Percentiles rank a stretch among this genome's conserved stretches.
phyloP scores from a whole-genome alignment of 768 basidiomycete species.

The Leucocoprinus birnbaumii region DNA sequence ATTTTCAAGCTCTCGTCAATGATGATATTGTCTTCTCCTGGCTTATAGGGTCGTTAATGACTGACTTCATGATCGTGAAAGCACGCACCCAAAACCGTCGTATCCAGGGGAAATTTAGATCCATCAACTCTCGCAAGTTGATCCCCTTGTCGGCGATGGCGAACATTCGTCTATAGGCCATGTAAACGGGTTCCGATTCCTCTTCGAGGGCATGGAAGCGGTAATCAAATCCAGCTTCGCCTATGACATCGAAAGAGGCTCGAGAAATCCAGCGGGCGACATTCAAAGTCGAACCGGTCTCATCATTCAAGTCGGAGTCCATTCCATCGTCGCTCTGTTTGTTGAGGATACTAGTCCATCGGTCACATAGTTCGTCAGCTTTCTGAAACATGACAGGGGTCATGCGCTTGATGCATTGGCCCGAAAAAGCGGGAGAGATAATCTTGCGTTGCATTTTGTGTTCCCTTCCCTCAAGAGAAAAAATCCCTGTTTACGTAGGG shows the following conservation, averaged over 20 bases:
- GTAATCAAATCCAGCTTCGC: conserved; percentile 54
- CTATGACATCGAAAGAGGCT: conserved; percentile 62
- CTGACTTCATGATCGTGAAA: too few species aligned
- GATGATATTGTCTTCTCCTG: conserved; percentile 34
- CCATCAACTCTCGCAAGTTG: conserved; percentile 35
- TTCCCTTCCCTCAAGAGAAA: conserved; percentile 49
- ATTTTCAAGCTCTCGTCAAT: conserved; percentile 35
- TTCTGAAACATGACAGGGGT: conserved; percentile 48
- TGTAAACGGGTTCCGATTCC: conserved; percentile 45
- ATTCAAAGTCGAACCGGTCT: conserved; percentile 33
- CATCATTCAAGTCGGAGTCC: too few species aligned
- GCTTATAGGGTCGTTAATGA: conserved; percentile 23
- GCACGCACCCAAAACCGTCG: conserved; percentile 42
- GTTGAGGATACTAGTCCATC: conserved; percentile 32
- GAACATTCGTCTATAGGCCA: conserved; percentile 49
- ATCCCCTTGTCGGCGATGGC: conserved; percentile 43
- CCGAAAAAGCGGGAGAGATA: conserved; percentile 48
- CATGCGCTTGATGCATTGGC: conserved; percentile 40
- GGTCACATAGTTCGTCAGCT: conserved; percentile 44
- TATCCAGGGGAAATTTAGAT: conserved; percentile 44
- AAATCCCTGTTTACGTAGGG: conserved; percentile 33
- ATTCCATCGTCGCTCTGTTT: too few species aligned
- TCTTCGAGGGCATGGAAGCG: conserved; percentile 46
- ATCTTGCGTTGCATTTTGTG: conserved; percentile 46
- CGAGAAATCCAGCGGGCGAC: conserved; percentile 58